Evolutionary conservation across 352 stramenopile species (phyloP), one percentile per base, ranked within the genome.

Genomic region (Globisporangium splendens): DNA sequence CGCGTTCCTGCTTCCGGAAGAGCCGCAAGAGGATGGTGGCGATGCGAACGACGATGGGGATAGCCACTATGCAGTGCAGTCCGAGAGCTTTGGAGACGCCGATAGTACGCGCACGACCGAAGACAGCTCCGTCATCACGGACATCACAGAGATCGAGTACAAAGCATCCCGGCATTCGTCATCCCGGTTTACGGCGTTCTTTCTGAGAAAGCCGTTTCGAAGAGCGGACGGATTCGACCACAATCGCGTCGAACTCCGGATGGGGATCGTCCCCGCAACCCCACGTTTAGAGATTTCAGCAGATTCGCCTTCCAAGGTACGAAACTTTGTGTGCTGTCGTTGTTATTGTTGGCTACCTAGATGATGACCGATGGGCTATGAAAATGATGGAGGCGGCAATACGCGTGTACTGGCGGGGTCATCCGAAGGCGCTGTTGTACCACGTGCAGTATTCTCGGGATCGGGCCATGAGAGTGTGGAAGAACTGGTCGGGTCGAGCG

Each of bases 401-500:
- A 38, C 68, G 69, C n/a, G 75, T 88, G 21, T 70, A 64, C 21
- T 92, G 82, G 82, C 59, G 66, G 15, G 68, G 73, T 1, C 74
- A 88, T 54, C 66, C 76, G 1, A 83, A 75, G 17, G 79, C 79
- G 0, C 21, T 87, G 11, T 67, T 74, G 20, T 86, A 77, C 42
- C 82, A 92, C 24, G 46, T 92, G 20, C 82, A 92, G 54, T 92
- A 83, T 43, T 73, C 82, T 46, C 77, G 82, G 3, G 82, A 92
- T 55, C 82, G 82, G 44, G 75, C 82, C 3, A 80, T 92, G 72
- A 86, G 81, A 49, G 82, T 92, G 31, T 92, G 82, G 82, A 89
- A 88, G 54, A 92, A 72, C 55, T 92, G 82, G 82, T 71, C 74
- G 0, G 82, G 78, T 0, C 69, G 76, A 21, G 67, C 75, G 20